phyloP scores from a whole-genome alignment of 139 green algal species.

The Edaphochlamys debaryana region DNA sequence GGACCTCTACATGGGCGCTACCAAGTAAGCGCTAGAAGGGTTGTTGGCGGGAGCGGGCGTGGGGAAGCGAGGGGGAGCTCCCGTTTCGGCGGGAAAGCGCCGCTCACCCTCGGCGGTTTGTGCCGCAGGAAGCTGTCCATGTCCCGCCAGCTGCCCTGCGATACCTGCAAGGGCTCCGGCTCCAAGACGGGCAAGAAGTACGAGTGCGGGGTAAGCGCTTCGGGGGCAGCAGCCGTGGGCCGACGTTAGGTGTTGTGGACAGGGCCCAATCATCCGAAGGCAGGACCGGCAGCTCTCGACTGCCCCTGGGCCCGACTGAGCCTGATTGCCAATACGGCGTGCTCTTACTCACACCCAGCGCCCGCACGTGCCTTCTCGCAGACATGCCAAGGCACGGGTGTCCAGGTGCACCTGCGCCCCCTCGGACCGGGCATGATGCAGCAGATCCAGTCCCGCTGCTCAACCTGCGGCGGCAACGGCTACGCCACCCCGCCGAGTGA shows the following conservation, averaged over 20 bases:
- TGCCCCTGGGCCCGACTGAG: too few species aligned
- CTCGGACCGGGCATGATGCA: conserved; percentile 99
- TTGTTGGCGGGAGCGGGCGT: too few species aligned
- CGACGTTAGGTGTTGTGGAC: too few species aligned
- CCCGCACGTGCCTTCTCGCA: conserved; percentile 15
- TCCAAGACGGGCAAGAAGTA: conserved; percentile 91
- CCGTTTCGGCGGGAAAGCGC: too few species aligned
- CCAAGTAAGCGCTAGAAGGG: conserved; percentile 69
- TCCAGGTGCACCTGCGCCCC: conserved; percentile 91
- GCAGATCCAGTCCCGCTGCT: conserved; percentile 96
- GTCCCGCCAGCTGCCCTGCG: conserved; percentile 91
- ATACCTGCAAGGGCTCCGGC: conserved; percentile 86
- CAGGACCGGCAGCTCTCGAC: too few species aligned
- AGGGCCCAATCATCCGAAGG: too few species aligned
- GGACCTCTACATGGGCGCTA: conserved; percentile 90
- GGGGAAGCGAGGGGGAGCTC: too few species aligned
- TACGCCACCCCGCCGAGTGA: conserved; percentile 64
- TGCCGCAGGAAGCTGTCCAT: conserved; percentile 93
- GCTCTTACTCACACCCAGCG: neutral
- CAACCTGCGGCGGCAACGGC: conserved; percentile 83
- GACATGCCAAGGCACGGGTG: conserved; percentile 89
- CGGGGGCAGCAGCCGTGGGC: too few species aligned
- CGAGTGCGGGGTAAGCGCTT: conserved; percentile 66
- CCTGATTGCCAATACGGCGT: too few species aligned
- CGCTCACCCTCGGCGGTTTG: neutral